Evolutionary conservation across 306 rosid species (phyloP).

Genomic region (Elaeagnus macrophylla): DNA sequence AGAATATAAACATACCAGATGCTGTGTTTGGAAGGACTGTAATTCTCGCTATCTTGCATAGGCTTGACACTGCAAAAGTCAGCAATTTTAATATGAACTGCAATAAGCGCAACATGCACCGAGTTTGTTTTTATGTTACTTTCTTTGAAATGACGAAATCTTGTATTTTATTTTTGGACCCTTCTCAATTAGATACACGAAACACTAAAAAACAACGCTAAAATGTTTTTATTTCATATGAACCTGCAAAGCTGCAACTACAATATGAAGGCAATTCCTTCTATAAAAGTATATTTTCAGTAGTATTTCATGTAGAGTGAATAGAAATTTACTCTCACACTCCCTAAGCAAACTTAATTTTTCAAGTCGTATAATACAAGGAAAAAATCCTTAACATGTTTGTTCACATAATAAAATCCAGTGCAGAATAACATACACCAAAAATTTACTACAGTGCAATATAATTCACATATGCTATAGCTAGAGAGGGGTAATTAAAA

Average conservation of each 20-base stretch:
- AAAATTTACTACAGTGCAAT: no score
- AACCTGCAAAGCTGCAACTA: neutral
- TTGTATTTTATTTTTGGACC: no score
- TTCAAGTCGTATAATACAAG: neutral
- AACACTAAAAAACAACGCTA: no score
- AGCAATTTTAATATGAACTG: constrained; percentile 91
- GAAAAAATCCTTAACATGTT: constrained; percentile 61
- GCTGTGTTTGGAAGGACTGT: constrained; percentile 99
- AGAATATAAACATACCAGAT: constrained; percentile 47
- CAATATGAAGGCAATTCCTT: neutral
- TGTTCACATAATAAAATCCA: no score
- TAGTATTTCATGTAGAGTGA: no score
- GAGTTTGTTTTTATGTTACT: neutral
- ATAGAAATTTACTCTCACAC: neutral
- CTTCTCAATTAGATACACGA: no score
- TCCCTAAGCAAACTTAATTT: neutral
- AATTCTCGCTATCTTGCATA: constrained; percentile 82
- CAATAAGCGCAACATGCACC: neutral
- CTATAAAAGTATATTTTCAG: neutral
- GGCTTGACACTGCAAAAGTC: constrained; percentile 99
- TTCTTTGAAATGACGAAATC: no score
- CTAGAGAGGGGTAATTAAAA: no score
- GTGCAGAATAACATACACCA: no score
- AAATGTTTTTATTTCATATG: no score
- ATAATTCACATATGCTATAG: no score